Conservation (phyloP, 768 basidiomycete genomes). For the Lepiota venenata region DNA sequence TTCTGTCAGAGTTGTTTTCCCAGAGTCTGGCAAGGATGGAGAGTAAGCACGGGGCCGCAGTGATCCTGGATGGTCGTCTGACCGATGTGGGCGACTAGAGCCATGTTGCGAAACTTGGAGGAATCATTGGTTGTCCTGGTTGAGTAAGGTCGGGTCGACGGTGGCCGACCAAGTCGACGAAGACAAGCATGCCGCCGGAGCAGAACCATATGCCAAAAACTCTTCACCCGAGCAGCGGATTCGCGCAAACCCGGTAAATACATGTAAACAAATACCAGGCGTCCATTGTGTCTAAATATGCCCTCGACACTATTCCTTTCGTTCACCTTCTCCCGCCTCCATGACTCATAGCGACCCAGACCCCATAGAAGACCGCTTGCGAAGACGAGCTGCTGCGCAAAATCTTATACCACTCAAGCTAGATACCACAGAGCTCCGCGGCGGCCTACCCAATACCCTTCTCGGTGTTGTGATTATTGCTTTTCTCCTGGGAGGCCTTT, state of each 20-base stretch:
- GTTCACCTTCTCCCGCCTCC: constrained; percentile 16
- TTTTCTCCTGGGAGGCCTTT: constrained; percentile 78
- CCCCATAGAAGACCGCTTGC: constrained; percentile 40
- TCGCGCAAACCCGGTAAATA: constrained; percentile 1
- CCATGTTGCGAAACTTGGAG: constrained; percentile 67
- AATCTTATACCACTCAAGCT: constrained; percentile 44
- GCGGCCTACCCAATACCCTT: constrained; percentile 86
- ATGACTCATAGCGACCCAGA: constrained; percentile 30
- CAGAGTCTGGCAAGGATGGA: constrained; percentile 56
- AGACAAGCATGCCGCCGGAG: constrained; percentile 12
- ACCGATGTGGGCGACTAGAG: constrained; percentile 90
- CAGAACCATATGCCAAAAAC: constrained; percentile 13
- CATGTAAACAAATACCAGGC: constrained; percentile 4
- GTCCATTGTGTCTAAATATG: constrained; percentile 11
- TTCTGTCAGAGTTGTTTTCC: constrained; percentile 87
- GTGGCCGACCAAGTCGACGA: constrained; percentile 5
- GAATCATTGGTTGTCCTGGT: constrained; percentile 31
- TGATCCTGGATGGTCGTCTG: constrained; percentile 16
- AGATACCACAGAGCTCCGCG: constrained; percentile 30
- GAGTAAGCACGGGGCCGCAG: constrained; percentile 1
- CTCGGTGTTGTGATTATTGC: constrained; percentile 74
- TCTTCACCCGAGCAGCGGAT: neutral
- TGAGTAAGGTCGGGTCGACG: constrained; percentile 23
- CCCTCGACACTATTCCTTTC: constrained; percentile 9
- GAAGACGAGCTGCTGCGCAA: constrained; percentile 31